Evolutionary conservation across 176 grass and related monocot species (phyloP).

Genomic region (Elaeis guineensis): DNA sequence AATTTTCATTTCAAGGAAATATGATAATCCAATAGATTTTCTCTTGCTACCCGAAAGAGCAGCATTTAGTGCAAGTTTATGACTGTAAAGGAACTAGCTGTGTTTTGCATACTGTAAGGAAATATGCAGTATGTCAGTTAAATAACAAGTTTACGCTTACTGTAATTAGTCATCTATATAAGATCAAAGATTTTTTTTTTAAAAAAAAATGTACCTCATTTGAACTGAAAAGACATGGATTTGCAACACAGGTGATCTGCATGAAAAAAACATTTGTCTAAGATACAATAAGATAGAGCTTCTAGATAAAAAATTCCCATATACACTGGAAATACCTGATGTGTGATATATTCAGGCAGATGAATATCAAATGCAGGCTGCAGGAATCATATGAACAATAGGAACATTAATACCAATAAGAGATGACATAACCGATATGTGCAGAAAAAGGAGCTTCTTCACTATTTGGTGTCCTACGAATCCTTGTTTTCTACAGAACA

Average conservation of each 20-base stretch:
- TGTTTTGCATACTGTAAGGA: too few species aligned
- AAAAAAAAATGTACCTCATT: constrained; percentile 52
- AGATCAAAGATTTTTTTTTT: background rate
- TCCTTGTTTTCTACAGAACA: too few species aligned
- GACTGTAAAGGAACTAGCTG: too few species aligned
- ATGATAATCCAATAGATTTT: too few species aligned
- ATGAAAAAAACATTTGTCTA: constrained; percentile 16
- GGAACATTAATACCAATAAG: constrained; percentile 9
- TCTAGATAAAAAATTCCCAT: background rate
- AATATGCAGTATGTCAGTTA: too few species aligned
- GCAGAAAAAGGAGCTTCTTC: background rate
- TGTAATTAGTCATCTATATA: too few species aligned
- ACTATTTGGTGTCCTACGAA: background rate
- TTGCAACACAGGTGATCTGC: constrained; percentile 82
- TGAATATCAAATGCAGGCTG: constrained; percentile 66
- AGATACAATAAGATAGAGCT: constrained; percentile 1
- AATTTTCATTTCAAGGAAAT: too few species aligned
- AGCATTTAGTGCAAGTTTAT: too few species aligned
- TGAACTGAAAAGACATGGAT: constrained; percentile 75
- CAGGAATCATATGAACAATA: background rate
- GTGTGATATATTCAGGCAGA: constrained; percentile 48
- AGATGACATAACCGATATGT: background rate
- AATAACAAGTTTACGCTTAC: too few species aligned
- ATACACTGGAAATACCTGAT: constrained; percentile 41
- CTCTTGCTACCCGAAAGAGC: too few species aligned